Evolutionary conservation across 1,284 basidiomycete species (phyloP).

Genomic region (Apiotrichum domesticum): DNA sequence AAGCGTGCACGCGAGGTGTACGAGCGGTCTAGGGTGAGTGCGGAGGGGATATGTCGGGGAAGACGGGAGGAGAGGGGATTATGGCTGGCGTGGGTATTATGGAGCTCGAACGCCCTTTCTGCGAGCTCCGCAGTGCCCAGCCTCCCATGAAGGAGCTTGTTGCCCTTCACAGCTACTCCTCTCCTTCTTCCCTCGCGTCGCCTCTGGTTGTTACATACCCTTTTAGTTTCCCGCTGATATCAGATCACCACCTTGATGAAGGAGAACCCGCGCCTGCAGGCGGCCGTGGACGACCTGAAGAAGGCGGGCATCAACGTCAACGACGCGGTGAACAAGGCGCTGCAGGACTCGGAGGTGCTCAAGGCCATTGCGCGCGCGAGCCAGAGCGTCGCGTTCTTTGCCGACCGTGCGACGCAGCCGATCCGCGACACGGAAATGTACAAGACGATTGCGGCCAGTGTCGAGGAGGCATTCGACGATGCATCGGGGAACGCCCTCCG

Average conservation of each 20-base stretch:
- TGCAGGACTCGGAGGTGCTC: constrained; percentile 90
- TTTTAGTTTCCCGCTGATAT: background rate
- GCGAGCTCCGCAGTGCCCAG: too few species aligned
- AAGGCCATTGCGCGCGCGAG: constrained; percentile 67
- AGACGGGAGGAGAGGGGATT: background rate
- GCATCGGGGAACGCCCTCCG: constrained; percentile 58
- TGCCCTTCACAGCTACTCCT: background rate
- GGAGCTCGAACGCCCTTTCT: too few species aligned
- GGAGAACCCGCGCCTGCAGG: constrained; percentile 86
- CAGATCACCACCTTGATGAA: constrained; percentile 90
- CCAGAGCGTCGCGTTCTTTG: constrained; percentile 67
- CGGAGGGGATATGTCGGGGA: background rate
- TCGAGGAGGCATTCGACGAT: constrained; percentile 90
- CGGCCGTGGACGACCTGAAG: constrained; percentile 83
- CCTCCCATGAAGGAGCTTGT: too few species aligned
- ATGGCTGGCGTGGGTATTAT: too few species aligned
- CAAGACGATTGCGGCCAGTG: constrained; percentile 79
- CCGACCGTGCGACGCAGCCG: constrained; percentile 75
- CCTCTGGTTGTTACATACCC: too few species aligned
- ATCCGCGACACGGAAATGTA: constrained; percentile 94
- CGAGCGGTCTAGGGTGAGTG: constrained; percentile 80
- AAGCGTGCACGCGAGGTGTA: constrained; percentile 82
- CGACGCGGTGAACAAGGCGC: constrained; percentile 84
- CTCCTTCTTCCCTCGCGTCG: background rate
- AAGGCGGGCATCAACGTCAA: constrained; percentile 86